Evolutionary conservation across 1,284 basidiomycete species (phyloP).

Genomic region (Athelia sp.): DNA sequence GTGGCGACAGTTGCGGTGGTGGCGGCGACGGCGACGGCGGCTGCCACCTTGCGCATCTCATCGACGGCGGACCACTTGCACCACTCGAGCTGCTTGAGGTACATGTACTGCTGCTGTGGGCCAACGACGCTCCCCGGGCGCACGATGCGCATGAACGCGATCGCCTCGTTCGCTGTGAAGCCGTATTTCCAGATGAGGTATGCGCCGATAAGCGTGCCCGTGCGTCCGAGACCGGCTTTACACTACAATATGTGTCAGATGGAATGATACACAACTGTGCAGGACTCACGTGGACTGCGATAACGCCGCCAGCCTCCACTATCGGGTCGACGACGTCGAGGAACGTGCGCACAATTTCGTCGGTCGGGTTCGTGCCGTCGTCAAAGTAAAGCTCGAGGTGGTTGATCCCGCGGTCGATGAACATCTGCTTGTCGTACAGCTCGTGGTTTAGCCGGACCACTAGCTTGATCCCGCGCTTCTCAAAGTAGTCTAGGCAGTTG

Average conservation of each 20-base stretch:
- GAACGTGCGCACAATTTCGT: slow-evolving; percentile 90
- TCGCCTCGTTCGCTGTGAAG: slow-evolving; percentile 97
- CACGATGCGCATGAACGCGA: slow-evolving; percentile 97
- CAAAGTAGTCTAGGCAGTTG: slow-evolving; percentile 91
- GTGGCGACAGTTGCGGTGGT: slow-evolving; percentile 47
- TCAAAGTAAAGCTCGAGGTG: slow-evolving; percentile 96
- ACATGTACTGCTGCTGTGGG: slow-evolving; percentile 93
- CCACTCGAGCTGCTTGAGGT: slow-evolving; percentile 94
- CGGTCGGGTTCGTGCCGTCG: slow-evolving; percentile 96
- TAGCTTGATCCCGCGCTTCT: slow-evolving; percentile 82
- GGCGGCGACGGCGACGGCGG: slow-evolving; percentile 35
- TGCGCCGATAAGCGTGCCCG: slow-evolving; percentile 93
- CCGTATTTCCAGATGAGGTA: slow-evolving; percentile 99
- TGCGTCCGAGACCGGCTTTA: slow-evolving; percentile 90
- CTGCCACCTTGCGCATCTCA: slow-evolving; percentile 53
- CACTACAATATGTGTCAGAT: slow-evolving; percentile 48
- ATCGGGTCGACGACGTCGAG: slow-evolving; percentile 80
- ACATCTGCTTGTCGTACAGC: slow-evolving; percentile 85
- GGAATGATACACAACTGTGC: no score
- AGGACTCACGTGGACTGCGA: slow-evolving; percentile 79
- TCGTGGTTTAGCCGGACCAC: slow-evolving; percentile 95
- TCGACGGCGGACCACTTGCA: slow-evolving; percentile 88
- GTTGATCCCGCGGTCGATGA: slow-evolving; percentile 83
- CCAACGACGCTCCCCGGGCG: slow-evolving; percentile 96
- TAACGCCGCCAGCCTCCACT: slow-evolving; percentile 73